phyloP scores from a whole-genome alignment of 2,329 filamentous ascomycete genomes.

The Trichophaea hybrida region DNA sequence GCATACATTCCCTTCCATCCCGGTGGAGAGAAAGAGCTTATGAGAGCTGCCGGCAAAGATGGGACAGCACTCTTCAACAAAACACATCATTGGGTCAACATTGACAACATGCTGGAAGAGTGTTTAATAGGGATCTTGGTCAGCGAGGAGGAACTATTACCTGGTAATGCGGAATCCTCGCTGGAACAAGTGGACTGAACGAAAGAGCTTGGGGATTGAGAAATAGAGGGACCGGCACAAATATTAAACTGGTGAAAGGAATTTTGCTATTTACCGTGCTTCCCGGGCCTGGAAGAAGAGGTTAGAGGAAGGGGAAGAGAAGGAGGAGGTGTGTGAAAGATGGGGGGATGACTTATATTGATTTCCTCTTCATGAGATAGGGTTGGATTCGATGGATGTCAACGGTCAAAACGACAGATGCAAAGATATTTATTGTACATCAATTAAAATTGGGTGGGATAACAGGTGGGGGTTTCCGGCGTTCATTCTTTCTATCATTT shows the following conservation, averaged over 20 bases:
- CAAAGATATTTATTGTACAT: background rate
- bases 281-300: too few species aligned
- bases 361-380: too few species aligned
- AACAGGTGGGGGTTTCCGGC: background rate
- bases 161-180: background rate
- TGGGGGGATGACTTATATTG: too few species aligned
- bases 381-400: background rate
- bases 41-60: conserved; percentile 48
- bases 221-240: background rate
- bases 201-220: background rate
- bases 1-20: conserved; percentile 86
- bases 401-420: background rate
- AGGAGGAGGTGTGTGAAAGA: too few species aligned
- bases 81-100: conserved; percentile 59
- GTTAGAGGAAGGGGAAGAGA: too few species aligned
- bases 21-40: conserved; percentile 62
- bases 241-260: too few species aligned
- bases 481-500: conserved; percentile 2
- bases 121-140: conserved; percentile 51
- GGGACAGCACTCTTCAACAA: conserved; percentile 50
- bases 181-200: conserved; percentile 14
- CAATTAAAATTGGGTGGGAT: background rate
- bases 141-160: conserved; percentile 36
- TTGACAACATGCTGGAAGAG: conserved; percentile 51
- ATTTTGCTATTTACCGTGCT: too few species aligned